Evolutionary conservation across 2,329 filamentous ascomycete genomes (phyloP), one percentile per base, ranked within the genome.

Genomic region (Colletotrichum sp.): DNA sequence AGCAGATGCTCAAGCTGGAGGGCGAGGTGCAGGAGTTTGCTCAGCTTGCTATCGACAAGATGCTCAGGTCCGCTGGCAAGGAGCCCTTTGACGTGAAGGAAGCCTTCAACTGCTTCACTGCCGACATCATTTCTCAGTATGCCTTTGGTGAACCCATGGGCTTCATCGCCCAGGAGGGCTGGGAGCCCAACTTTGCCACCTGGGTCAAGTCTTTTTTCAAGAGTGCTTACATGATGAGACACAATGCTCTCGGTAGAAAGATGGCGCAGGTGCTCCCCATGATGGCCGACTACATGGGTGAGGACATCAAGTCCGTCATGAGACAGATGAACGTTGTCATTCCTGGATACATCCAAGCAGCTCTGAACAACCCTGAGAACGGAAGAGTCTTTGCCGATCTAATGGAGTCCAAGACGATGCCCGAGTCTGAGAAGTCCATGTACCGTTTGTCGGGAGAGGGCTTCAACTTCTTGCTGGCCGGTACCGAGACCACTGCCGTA

Each of bases 391-490:
- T 83, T 71, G 78, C 79, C 26, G 80, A 83, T 18, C 71, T 83
- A 16, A 73, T 81, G 32, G 63, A 79, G 49, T 80, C 77, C 28
- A 79, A 81, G 71, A 57, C 76, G 13, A n/a, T 76, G 16, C 74
- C 71, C 7, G 74, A 76, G 21, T 67, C 68, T n/a, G 74, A 76
- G 32, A 75, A 76, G 71, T 75, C 71, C 10, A 21, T 75, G 66
- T 73, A 76, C 24, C 71, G 74, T n/a, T 66, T 76, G 30, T 74
- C 71, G 10, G 71, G 74, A 18, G 74, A 76, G 32, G 65, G 70
- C 7, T 74, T 76, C 60, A 75, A 74, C 66, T 76, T 92, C 75
- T 86, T 92, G 64, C 82, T 91, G 1, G 91, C 90, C 0, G 91
- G 90, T 1, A 85, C 90, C 7, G 91, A 93, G 73, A 88, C 86